A percentile compares a stretch with the other conserved stretches of the same genome.
Evolutionary conservation across 257 asterid species (phyloP).

Genomic region (Knoxia roxburghii): DNA sequence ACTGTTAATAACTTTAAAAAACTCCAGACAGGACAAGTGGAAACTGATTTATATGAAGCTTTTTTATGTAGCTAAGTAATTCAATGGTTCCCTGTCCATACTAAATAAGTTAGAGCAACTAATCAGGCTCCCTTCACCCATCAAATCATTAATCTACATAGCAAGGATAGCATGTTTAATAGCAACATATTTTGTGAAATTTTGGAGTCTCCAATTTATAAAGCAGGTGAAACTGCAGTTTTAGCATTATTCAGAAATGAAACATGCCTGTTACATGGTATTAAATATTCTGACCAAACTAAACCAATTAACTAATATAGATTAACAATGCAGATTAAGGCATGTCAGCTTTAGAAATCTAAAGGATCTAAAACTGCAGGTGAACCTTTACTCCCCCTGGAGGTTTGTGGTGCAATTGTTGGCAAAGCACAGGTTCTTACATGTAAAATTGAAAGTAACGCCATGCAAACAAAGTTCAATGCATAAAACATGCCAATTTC

Average conservation of each 20-base stretch:
- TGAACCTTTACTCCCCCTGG: background rate
- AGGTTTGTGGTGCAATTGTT: background rate
- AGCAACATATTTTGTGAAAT: background rate
- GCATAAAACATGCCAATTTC: background rate
- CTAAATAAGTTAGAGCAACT: background rate
- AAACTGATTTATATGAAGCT: background rate
- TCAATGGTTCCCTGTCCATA: background rate
- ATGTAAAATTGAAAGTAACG: background rate
- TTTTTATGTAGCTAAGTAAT: background rate
- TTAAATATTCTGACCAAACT: background rate
- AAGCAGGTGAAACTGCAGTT: background rate
- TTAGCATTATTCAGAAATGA: background rate
- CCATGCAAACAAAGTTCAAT: background rate
- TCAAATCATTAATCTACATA: background rate
- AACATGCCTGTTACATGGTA: background rate
- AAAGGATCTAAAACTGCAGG: too few species aligned
- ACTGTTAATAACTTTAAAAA: too few species aligned
- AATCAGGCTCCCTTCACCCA: background rate
- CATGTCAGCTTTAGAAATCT: slow-evolving; percentile 1
- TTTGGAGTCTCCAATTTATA: background rate
- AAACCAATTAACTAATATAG: background rate
- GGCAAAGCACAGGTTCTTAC: background rate
- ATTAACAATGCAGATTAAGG: background rate
- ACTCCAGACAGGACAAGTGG: background rate
- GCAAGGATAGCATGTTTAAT: too few species aligned